These are phyloP conservation scores for Hirschfeldia incana DNA, from an alignment of 345 rosid species.

Conservation along the genomic window DNA sequence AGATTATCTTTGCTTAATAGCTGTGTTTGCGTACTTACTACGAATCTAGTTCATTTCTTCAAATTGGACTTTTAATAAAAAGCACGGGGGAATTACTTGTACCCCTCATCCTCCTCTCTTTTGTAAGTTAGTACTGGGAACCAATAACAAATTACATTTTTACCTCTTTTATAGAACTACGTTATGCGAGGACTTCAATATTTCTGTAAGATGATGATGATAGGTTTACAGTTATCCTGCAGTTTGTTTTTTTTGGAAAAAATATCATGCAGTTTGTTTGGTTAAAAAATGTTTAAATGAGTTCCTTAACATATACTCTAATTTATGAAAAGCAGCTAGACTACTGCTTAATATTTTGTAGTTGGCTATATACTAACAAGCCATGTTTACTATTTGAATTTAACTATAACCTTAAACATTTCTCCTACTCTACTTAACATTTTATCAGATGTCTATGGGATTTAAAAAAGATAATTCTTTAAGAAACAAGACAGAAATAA, in stretches of 20 bases:
- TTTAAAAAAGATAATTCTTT: neutral
- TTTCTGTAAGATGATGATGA: neutral
- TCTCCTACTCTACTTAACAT: neutral
- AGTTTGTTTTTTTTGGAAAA: neutral
- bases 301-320: neutral
- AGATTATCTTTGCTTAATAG: neutral
- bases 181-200: neutral
- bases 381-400: neutral
- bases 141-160: neutral
- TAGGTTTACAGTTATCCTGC: neutral
- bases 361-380: neutral
- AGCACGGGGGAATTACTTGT: constrained; percentile 17
- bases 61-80: neutral
- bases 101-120: neutral
- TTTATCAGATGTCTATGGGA: neutral
- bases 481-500: constrained; percentile 3
- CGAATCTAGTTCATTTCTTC: constrained; percentile 18
- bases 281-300: neutral
- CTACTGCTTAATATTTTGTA: neutral
- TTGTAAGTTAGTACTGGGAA: neutral
- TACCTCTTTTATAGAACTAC: neutral
- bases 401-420: neutral
- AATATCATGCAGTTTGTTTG: neutral
- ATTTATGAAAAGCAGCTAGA: neutral
- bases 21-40: neutral